Base-by-base conservation (phyloP, 2,329 filamentous ascomycete species). In the Fusarium coicis region DNA sequence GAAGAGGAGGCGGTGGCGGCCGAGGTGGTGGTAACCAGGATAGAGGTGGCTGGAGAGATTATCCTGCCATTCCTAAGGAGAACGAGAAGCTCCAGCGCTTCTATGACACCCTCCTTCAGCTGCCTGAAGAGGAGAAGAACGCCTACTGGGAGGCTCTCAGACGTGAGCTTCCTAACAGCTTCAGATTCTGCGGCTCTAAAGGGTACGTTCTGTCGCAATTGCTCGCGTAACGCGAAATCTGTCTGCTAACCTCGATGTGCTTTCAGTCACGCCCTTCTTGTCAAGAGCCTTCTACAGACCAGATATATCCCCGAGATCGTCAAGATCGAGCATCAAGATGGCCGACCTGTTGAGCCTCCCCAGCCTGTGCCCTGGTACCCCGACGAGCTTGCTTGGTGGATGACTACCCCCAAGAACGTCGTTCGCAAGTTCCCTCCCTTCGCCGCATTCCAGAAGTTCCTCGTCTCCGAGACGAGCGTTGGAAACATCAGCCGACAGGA, bases 401-500 rank as follows among this genome's bases (percentile, higher is more conserved):
- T 98, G 95, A 97, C 95, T 50, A 98, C 96, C 10, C 94, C 96
- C 71, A 99, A 98, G 88, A 95, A 97, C 80, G 92, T 98, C 74
- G 90, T 99, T 71, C 93, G 96, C 78, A 95, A 95, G 80, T 97
- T 97, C 82, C 91, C 94, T 40, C 96, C 96, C 6, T 99, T 99
- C 81, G 92, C 95, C 55, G 93, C 93, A 34, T 98, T 99, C 84
- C 96, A 99, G 82, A 97, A 97, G 81, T 99, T 98, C 86, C 88
- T 99, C 56, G 96, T 99, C 55, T 97, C 96, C 58, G 96, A 99
- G 87, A 98, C 96, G 8, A 95, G 93, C 63, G 95, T 98, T 28
- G 96, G 96, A 78, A 99, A 98, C 82, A 98, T 99, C 79, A 97
- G 93, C 83, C 91, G 96, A 78, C 96, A 99, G 83, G 96, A 99